These are phyloP conservation scores for Populus euphratica DNA, from an alignment of 345 rosid species.

Conservation along the genomic window DNA sequence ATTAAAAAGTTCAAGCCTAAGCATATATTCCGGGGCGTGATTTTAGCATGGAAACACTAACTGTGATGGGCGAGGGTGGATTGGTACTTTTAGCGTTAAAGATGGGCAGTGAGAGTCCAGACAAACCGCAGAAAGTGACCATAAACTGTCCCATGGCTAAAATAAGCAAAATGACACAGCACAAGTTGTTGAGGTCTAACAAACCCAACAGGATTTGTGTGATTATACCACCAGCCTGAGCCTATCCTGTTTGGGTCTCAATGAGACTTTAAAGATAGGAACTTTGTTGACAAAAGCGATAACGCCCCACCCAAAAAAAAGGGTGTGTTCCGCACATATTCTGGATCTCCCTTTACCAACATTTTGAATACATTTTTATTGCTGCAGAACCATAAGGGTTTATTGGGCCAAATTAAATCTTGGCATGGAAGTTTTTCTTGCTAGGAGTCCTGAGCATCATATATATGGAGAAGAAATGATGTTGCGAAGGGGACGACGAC, in stretches of 20 bases:
- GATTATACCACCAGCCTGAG: background rate
- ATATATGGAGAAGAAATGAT: too few species aligned
- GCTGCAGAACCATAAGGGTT: background rate
- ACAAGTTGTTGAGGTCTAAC: background rate
- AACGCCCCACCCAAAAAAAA: background rate
- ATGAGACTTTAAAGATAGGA: background rate
- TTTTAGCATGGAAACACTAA: background rate
- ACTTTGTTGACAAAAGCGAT: background rate
- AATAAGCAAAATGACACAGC: background rate
- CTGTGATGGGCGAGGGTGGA: background rate
- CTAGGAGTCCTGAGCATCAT: background rate
- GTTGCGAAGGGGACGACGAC: background rate
- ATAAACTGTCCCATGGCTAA: background rate
- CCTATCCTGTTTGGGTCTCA: background rate
- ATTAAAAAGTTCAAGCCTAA: background rate
- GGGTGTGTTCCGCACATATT: background rate
- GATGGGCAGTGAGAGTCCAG: background rate
- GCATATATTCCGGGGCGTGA: background rate
- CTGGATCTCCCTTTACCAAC: background rate
- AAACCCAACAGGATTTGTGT: background rate
- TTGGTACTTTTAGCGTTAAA: background rate
- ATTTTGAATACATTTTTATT: background rate
- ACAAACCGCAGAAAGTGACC: constrained; percentile 5
- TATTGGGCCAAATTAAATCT: background rate
- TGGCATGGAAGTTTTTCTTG: background rate